These are phyloP conservation scores for Lentinula boryana DNA, from an alignment of 768 basidiomycete species.

Conservation along the genomic window DNA sequence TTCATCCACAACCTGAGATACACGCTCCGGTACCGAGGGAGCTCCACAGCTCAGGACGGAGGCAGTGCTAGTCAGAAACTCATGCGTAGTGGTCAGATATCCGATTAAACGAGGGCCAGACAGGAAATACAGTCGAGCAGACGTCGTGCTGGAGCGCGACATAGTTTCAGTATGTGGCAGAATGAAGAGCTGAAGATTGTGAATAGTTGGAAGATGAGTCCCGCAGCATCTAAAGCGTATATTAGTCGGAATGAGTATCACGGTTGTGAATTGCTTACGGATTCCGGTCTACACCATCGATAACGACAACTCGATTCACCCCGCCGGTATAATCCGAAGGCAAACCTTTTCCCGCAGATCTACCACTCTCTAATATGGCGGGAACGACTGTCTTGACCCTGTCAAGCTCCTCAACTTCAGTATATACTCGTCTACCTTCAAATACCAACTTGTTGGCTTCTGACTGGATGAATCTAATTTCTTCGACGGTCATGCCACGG, in stretches of 20 bases:
- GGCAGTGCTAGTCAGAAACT: constrained; percentile 47
- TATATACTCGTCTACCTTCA: constrained; percentile 58
- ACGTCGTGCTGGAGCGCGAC: constrained; percentile 52
- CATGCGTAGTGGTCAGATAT: constrained; percentile 55
- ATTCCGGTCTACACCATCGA: constrained; percentile 77
- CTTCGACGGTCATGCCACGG: constrained; percentile 56
- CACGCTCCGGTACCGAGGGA: constrained; percentile 61
- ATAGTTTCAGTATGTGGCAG: constrained; percentile 64
- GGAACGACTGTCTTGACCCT: constrained; percentile 24
- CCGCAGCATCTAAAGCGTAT: constrained; percentile 58
- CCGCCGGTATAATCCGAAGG: constrained; percentile 73
- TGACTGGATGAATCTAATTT: constrained; percentile 55
- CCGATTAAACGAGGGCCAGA: constrained; percentile 71
- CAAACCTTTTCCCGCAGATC: constrained; percentile 51
- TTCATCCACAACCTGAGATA: constrained; percentile 60
- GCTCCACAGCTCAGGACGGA: constrained; percentile 63
- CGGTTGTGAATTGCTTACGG: constrained; percentile 41
- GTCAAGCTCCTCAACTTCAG: constrained; percentile 72
- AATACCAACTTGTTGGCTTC: constrained; percentile 64
- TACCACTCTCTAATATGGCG: constrained; percentile 36
- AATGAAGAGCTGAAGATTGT: constrained; percentile 68
- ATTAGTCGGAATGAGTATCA: constrained; percentile 9
- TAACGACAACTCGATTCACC: constrained; percentile 73
- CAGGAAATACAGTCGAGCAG: constrained; percentile 75
- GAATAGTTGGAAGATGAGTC: constrained; percentile 76